These are phyloP conservation scores for Saitoella complicata DNA, from an alignment of 805 yeast genomes.

Conservation along the genomic window DNA sequence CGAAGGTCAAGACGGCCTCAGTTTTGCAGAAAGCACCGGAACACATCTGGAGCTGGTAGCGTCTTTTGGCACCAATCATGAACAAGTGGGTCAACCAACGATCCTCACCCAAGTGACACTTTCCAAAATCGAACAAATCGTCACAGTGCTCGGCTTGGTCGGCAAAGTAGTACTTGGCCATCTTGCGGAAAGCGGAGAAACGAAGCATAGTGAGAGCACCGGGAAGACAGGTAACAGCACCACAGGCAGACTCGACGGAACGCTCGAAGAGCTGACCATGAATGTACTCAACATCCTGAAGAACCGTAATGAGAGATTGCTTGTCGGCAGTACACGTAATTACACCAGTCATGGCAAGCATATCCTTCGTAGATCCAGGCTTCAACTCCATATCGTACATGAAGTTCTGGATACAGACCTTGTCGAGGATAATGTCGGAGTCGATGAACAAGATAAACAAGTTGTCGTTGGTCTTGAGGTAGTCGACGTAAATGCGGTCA, in stretches of 20 bases:
- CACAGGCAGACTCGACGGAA: slow-evolving; percentile 10
- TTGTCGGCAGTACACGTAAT: slow-evolving; percentile 11
- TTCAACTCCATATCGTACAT: slow-evolving; percentile 9
- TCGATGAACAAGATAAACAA: slow-evolving; percentile 10
- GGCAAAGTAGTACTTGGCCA: slow-evolving; percentile 10
- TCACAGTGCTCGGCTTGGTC: slow-evolving; percentile 9
- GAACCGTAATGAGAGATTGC: slow-evolving; percentile 4
- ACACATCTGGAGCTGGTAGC: slow-evolving; percentile 11
- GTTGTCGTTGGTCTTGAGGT: slow-evolving; percentile 6
- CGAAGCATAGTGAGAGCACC: slow-evolving; percentile 13
- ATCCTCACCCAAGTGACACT: slow-evolving; percentile 10
- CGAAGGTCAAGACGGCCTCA: slow-evolving; percentile 8
- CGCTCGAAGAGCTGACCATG: slow-evolving; percentile 12
- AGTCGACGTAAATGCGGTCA: slow-evolving; percentile 6
- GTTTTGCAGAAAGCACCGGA: slow-evolving; percentile 12
- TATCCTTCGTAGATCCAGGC: slow-evolving; percentile 2
- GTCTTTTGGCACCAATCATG: slow-evolving; percentile 10
- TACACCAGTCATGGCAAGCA: slow-evolving; percentile 12
- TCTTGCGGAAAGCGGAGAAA: slow-evolving; percentile 8
- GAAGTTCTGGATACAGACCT: slow-evolving; percentile 7
- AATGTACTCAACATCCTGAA: slow-evolving; percentile 11
- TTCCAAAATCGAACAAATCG: slow-evolving; percentile 11
- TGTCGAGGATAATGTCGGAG: slow-evolving; percentile 11
- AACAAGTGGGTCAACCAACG: slow-evolving; percentile 11
- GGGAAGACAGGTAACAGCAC: slow-evolving; percentile 11